Evolutionary conservation across 176 grass and related monocot species (phyloP).

Genomic region (Cenchrus purpureus): DNA sequence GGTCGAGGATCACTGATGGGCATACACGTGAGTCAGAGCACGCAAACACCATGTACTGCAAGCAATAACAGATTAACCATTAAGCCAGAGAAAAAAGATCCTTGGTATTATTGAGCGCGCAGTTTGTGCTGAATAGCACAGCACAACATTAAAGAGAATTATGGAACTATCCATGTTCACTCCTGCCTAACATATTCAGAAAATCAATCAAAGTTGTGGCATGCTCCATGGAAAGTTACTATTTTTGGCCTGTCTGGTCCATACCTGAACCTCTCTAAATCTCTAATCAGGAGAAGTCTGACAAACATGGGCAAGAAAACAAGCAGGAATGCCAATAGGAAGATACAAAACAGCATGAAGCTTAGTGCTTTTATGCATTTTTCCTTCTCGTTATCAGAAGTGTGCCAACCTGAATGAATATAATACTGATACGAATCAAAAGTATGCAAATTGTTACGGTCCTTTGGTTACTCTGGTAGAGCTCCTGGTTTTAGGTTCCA

Average conservation of each 20-base stretch:
- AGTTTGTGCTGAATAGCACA: neutral
- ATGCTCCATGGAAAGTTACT: neutral
- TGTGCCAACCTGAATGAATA: too few species aligned
- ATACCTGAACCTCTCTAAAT: neutral
- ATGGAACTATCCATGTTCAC: neutral
- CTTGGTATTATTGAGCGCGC: neutral
- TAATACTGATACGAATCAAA: too few species aligned
- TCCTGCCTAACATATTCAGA: neutral
- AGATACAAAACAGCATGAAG: too few species aligned
- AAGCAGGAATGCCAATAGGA: neutral
- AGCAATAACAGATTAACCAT: conserved; percentile 25
- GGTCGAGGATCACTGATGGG: conserved; percentile 68
- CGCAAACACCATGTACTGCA: conserved; percentile 89
- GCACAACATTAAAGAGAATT: neutral
- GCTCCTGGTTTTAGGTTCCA: too few species aligned
- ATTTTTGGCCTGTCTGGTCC: neutral
- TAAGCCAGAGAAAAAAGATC: neutral
- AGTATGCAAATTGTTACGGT: too few species aligned
- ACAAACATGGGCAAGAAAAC: neutral
- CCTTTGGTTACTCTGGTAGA: too few species aligned
- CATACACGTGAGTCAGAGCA: conserved; percentile 80
- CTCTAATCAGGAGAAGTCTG: neutral
- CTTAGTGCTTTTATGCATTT: neutral
- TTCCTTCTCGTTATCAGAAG: neutral
- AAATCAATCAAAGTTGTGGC: neutral